Evolutionary conservation across 2,329 filamentous ascomycete genomes (phyloP), one percentile per base, ranked within the genome.

Genomic region (Sphaerulina populicola): DNA sequence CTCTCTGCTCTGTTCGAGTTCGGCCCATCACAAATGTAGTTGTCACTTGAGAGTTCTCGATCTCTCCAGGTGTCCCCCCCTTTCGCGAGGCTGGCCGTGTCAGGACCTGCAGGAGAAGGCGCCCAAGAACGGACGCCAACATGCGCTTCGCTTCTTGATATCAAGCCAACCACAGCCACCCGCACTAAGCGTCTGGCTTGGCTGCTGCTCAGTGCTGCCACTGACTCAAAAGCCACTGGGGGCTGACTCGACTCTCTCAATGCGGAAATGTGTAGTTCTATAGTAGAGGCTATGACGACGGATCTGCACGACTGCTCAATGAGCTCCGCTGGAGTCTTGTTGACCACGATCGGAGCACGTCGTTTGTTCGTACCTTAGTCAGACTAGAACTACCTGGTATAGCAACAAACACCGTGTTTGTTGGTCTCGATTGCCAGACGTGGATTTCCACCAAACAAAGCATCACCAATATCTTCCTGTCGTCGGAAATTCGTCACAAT

Each of bases 221-320:
- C 29, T 44, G 42, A 44, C 29, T 44, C 42, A 27, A 12, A 12
- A 27, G 21, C 27, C 11, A n/a, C 11, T 46, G 31, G 18, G 7
- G 7, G 36, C 44, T 47, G 44, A 47, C 44, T 47, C 44, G 44
- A 15, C 23, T 33, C 21, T 33, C 31, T 9, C 9, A 35, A n/a
- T 39, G 37, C 6, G 18, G 8, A 15, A 15, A 18, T 18, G 37
- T n/a, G 14, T 15, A 39, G 14, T n/a, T 15, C 37, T 39, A n/a
- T 5, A 11, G 14, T 11, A 38, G 23, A 39, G 44, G 4, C 35
- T 12, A 47, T 47, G 44, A 47, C 44, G 44, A 47, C 44, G 39
- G 44, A 47, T 37, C 44, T 29, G 18, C 30, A 27, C 44, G 31
- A 30, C 5, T 3, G 0, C 15, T 23, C 37, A 29, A 15, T 39